Base-by-base conservation (phyloP, 2,329 filamentous ascomycete species). In the Cladosporium austrohemisphaericum region DNA sequence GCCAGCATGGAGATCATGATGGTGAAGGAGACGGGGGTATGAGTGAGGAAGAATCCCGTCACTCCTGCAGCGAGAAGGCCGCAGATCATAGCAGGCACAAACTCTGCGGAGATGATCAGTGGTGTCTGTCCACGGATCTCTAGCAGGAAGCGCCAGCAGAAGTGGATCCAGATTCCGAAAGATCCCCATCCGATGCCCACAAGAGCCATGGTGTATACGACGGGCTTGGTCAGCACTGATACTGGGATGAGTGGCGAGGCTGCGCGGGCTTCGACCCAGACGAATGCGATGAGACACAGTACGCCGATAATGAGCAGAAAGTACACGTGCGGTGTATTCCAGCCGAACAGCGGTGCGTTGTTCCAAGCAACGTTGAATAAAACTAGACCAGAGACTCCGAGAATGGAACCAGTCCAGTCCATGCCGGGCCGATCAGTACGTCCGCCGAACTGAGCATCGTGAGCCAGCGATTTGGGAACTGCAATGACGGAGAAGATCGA, bases 1-100 rank as follows among this genome's bases (percentile, higher is more conserved):
- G 68, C 67, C 8, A 57, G 54, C 64, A 68, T 69, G 19, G 64
- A 61, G 16, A 65, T 53, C 53, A 69, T 54, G 65, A 70, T 68
- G 13, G 65, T 64, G 52, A 67, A 69, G 14, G 62, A 58, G 18
- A 67, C 61, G 1, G 64, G 65, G 0, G 64, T 67, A 49, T 66
- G 66, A 11, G 61, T 66, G n/a, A 71, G 58, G 57, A 69, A 55
- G 52, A 67, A 65, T 5, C 67, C 67, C 1, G 66, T 69, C 6
- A 61, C 52, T 28, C 61, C 64, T 9, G 66, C 62, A 5, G 68
- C 66, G 20, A 69, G 45, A 3, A 69, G 56, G 25, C 68, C 67
- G 26, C 60, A 62, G 6, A 69, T 46, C 37, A 66, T 53, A 7
- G 60, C 62, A 28, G 68, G 67, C 1, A 60, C 53, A 49, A 59